Percentiles rank a stretch among this genome's conserved stretches.
Evolutionary conservation across 148 eudicot species (phyloP).

Genomic region (Rhododendron mucronatum): DNA sequence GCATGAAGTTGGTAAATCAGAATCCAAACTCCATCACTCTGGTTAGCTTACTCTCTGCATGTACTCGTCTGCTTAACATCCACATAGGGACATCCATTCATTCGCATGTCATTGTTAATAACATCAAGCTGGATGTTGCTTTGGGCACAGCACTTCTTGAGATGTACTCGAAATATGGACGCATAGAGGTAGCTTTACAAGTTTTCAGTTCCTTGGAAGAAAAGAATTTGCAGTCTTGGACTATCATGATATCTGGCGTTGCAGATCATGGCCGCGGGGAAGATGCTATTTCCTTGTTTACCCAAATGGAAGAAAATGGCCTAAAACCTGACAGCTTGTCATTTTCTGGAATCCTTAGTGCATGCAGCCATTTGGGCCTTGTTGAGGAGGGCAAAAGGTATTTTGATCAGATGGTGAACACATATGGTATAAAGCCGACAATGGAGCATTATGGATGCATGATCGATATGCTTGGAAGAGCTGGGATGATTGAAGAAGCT

Average conservation of each 20-base stretch:
- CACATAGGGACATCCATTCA: slow-evolving; percentile 33
- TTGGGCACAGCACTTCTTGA: slow-evolving; percentile 40
- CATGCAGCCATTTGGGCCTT: slow-evolving; percentile 41
- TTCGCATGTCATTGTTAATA: slow-evolving; percentile 17
- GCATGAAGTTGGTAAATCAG: slow-evolving; percentile 25
- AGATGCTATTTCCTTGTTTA: slow-evolving; percentile 32
- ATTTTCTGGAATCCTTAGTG: slow-evolving; percentile 31
- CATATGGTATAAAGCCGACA: slow-evolving; percentile 26
- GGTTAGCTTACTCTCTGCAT: slow-evolving; percentile 45
- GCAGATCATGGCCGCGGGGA: slow-evolving; percentile 36
- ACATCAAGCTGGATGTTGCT: slow-evolving; percentile 16
- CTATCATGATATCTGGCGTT: slow-evolving; percentile 36
- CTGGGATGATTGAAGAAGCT: slow-evolving; percentile 39
- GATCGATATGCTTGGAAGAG: slow-evolving; percentile 43
- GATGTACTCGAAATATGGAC: slow-evolving; percentile 40
- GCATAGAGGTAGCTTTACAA: slow-evolving; percentile 22
- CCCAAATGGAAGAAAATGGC: slow-evolving; percentile 27
- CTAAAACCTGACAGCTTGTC: slow-evolving; percentile 30
- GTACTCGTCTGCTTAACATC: slow-evolving; percentile 29
- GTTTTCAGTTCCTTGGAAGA: slow-evolving; percentile 28
- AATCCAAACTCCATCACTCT: slow-evolving; percentile 47
- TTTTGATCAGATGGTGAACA: slow-evolving; percentile 26
- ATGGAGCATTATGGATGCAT: slow-evolving; percentile 50
- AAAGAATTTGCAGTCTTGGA: slow-evolving; percentile 40
- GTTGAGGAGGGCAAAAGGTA: slow-evolving; percentile 26